Evolutionary conservation across 495 filamentous ascomycete species (phyloP).

Genomic region (Aspergillus biplanus): DNA sequence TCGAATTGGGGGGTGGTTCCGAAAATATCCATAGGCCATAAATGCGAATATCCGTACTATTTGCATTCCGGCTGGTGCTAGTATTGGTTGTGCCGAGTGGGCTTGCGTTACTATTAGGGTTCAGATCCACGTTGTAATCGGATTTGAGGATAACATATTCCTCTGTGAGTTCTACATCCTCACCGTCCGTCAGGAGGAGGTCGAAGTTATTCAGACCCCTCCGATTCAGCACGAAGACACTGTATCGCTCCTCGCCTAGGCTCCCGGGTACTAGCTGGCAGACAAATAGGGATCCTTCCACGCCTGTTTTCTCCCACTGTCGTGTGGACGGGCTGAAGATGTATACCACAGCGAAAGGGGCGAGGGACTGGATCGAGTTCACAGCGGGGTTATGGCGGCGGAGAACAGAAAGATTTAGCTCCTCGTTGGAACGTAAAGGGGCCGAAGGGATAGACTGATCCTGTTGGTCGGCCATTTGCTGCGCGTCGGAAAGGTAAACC

Average conservation of each 20-base stretch:
- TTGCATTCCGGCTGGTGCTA: slow-evolving; percentile 6
- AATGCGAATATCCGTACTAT: slow-evolving; percentile 37
- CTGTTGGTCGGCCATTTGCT: slow-evolving; percentile 34
- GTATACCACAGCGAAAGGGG: slow-evolving; percentile 80
- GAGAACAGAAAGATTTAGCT: slow-evolving; percentile 81
- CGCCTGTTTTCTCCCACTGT: slow-evolving; percentile 75
- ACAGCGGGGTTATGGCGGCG: slow-evolving; percentile 73
- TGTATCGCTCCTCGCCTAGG: slow-evolving; percentile 56
- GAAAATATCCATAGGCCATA: slow-evolving; percentile 70
- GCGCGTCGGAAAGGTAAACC: slow-evolving; percentile 41
- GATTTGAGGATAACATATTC: slow-evolving; percentile 64
- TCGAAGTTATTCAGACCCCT: slow-evolving; percentile 63
- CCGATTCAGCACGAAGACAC: slow-evolving; percentile 64
- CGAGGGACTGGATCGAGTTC: slow-evolving; percentile 69
- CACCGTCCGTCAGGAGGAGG: slow-evolving; percentile 50
- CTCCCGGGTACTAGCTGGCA: slow-evolving; percentile 58
- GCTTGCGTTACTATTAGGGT: not conserved
- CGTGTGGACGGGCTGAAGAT: slow-evolving; percentile 61
- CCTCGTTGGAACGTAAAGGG: slow-evolving; percentile 67
- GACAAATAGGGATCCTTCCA: slow-evolving; percentile 84
- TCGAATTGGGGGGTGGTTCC: slow-evolving; percentile 57
- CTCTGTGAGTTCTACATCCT: slow-evolving; percentile 62
- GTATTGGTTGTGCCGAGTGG: not conserved
- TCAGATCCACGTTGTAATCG: slow-evolving; percentile 24
- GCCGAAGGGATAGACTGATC: slow-evolving; percentile 35